Conservation (phyloP, 768 basidiomycete species). For the Serendipita vermifera region DNA sequence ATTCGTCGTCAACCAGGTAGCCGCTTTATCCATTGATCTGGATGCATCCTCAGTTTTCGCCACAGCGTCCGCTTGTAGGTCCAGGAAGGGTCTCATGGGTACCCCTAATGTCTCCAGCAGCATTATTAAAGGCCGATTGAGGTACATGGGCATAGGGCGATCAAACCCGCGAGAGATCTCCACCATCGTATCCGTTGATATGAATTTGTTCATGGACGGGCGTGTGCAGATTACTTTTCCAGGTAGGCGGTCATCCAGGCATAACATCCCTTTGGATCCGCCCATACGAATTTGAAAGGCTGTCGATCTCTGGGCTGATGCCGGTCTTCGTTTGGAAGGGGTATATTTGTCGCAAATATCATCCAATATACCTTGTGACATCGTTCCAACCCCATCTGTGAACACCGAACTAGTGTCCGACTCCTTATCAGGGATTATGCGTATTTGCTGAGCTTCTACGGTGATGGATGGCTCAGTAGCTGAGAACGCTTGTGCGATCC, state of each 20-base stretch:
- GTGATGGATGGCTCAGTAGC: slow-evolving; percentile 62
- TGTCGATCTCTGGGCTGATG: slow-evolving; percentile 19
- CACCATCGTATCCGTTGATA: slow-evolving; percentile 32
- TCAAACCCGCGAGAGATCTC: slow-evolving; percentile 57
- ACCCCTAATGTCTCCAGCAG: slow-evolving; percentile 50
- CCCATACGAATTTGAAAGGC: neutral
- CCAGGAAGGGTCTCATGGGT: slow-evolving; percentile 38
- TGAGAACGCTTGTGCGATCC: slow-evolving; percentile 73
- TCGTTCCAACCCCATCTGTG: slow-evolving; percentile 75
- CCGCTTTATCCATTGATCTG: slow-evolving; percentile 24
- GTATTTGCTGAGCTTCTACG: slow-evolving; percentile 47
- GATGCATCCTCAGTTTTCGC: slow-evolving; percentile 32
- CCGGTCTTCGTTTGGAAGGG: neutral
- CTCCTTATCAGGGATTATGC: slow-evolving; percentile 45
- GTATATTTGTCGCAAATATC: slow-evolving; percentile 39
- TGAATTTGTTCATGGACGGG: slow-evolving; percentile 58
- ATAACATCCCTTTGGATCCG: neutral
- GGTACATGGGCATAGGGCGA: slow-evolving; percentile 41
- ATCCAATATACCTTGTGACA: slow-evolving; percentile 46
- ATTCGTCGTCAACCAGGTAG: slow-evolving; percentile 38
- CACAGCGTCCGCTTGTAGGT: slow-evolving; percentile 42
- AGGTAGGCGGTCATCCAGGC: neutral
- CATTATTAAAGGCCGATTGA: slow-evolving; percentile 58
- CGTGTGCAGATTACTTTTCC: slow-evolving; percentile 34
- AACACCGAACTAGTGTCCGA: slow-evolving; percentile 30